Evolutionary conservation across 805 yeast species (phyloP), one percentile per base, ranked within the genome.

Genomic region (Kazachstania kunashirensis): DNA sequence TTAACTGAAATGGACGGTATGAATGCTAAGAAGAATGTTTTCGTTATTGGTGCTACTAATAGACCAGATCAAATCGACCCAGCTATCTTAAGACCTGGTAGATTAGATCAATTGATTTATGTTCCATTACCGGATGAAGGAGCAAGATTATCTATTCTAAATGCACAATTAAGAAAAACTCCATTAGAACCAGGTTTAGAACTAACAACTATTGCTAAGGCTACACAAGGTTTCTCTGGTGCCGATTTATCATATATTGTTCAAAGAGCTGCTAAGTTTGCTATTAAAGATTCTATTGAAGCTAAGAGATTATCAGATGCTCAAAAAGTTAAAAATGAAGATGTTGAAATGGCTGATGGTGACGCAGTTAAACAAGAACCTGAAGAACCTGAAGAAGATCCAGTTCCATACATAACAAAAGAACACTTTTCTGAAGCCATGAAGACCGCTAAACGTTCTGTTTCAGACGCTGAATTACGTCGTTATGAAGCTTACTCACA

Each of bases 61-160:
- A 79, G 99, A 71, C 99, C 99, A 28, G 99, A 94, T 64, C 97
- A 92, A 70, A 92, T 92, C 51, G 99, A 92, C 60, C 97, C 98
- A 17, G 98, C 98, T 24, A 77, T 92, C 57, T 72, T 92, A 65
- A 86, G 98, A 72, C 98, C 99, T 9, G 99, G 99, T 54, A 83
- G 99, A 73, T 77, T 92, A 52, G 99, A 92, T 66, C 98, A 94
- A 70, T 76, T 92, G 67, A 92, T 92, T 53, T 92, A 94, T 59
- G 98, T 92, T 47, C 98, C 98, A 61, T 75, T 94, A 64, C 99
- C 99, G 42, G 97, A 92, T 62, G 95, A 86, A 66, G 71, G 65
- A 40, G 97, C 95, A 19, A 82, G 99, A 70, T 67, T 88, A 54
- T 85, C 96, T 4, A 92, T 92, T 56, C 73, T 92, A 67, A 68